Base-by-base conservation (phyloP, 352 stramenopile species). In the Globisporangium acanthophoron region DNA sequence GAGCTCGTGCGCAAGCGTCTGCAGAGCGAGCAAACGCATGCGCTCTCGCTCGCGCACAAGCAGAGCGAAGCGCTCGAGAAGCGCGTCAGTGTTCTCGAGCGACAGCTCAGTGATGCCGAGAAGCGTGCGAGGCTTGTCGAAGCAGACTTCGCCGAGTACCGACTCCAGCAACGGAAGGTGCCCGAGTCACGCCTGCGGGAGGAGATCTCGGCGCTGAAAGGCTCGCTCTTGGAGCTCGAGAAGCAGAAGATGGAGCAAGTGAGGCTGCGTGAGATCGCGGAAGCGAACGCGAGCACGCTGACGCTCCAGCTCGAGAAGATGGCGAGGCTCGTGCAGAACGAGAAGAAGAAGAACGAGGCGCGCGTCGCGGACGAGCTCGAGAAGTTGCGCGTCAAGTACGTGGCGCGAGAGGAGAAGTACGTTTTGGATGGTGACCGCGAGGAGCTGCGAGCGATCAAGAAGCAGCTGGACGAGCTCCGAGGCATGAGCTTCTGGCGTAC, bases 361-460 rank as follows among this genome's bases (percentile, higher is more conserved):
- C 70, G 70, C 1, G 76, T 76, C 6, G 64, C 78, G 3, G 78
- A 90, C 29, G 85, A 94, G 27, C 52, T 94, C 53, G 85, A 94
- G 45, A 90, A 91, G 49, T 67, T 94, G 27, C 76, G 81, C 5
- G 62, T 94, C 29, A 91, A 91, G 47, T 92, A 92, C 35, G 72
- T 89, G 15, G 85, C 82, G 20, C 74, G 80, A 3, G 85, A 94
- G 57, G 85, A 94, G 54, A 84, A 77, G 41, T 91, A 83, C 52
- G 80, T 92, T 7, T 58, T 94, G 21, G 80, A 91, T 31, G 82
- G 83, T 9, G 83, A 94, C 46, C 78, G 85, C 54, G 78, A 92
- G 44, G 85, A 94, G 53, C 64, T 94, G 18, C 69, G 77, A 43
- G 80, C 78, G 15, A 94, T 94, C 60, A 94, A 92, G 61, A 76